Percentiles rank a stretch among this genome's conserved stretches.
Conservation (phyloP, 768 basidiomycete species). For the Cubamyces lactineus region DNA sequence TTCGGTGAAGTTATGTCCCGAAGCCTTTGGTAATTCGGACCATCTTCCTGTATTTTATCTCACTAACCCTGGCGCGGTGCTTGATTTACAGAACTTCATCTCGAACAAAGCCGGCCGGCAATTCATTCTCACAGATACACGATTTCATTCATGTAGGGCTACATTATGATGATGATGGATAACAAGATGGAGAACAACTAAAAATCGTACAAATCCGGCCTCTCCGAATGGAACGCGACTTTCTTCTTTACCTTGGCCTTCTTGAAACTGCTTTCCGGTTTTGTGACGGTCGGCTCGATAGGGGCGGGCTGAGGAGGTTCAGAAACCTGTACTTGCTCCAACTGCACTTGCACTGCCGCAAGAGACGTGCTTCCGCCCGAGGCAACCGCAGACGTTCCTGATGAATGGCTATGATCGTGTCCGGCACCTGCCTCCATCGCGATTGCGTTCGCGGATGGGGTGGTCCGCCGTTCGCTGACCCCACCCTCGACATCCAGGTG, state of each 20-base stretch:
- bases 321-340: slow-evolving; percentile 40
- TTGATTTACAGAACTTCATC: too few species aligned
- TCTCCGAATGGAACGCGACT: slow-evolving; percentile 69
- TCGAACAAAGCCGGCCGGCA: too few species aligned
- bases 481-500: slow-evolving; percentile 90
- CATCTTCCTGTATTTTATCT: too few species aligned
- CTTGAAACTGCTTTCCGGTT: slow-evolving; percentile 35
- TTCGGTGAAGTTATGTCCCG: too few species aligned
- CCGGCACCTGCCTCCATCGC: slow-evolving; percentile 26
- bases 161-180: slow-evolving; percentile 7
- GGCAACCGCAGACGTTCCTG: not conserved
- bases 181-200: slow-evolving; percentile 33
- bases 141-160: slow-evolving; percentile 12
- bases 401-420: slow-evolving; percentile 24
- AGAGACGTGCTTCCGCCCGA: slow-evolving; percentile 17
- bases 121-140: not conserved
- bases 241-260: slow-evolving; percentile 63
- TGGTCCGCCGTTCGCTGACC: slow-evolving; percentile 73
- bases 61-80: too few species aligned
- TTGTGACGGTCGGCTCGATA: not conserved
- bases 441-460: slow-evolving; percentile 41
- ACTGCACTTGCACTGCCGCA: slow-evolving; percentile 48
- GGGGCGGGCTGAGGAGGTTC: not conserved
- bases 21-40: too few species aligned
- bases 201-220: slow-evolving; percentile 76